Evolutionary conservation across 306 rosid species (phyloP), one percentile per base, ranked within the genome.

Genomic region (Argentina anserina): DNA sequence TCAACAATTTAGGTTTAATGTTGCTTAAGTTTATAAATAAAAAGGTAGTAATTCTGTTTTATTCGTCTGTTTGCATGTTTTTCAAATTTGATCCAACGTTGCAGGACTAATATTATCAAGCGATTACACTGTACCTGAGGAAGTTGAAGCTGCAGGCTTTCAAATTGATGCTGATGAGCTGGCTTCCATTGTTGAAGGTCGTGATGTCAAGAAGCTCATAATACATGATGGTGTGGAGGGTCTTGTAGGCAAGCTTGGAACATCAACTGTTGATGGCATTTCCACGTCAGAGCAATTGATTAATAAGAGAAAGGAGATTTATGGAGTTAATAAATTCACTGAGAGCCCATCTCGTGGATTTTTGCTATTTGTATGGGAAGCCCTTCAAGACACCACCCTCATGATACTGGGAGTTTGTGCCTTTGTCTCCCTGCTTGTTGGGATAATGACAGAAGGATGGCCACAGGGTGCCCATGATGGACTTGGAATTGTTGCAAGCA

Each of bases 391-490:
- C 83, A 94, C 83, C 72, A 91, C 99, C 39, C 93, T 94, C 52
- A 83, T 91, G 97, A 94, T 94, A 82, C 99, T 94, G 53, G 97
- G 84, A 39, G 70, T 82, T 78, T 94, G 99, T 71, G 95, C 99
- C 39, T 56, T 87, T 59, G 88, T 87, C 76, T 94, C 99, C 69
- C 88, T 91, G 77, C 72, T 91, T 73, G 95, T 91, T 77, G 99
- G 99, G 59, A 79, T 94, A 75, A 77, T 79, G 33, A 79, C 85
- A 89, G 96, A 94, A 84, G 99, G 99, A 71, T 94, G 99, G 99
- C 99, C 99, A 45, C 89, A 83, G 86, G 99, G 99, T 79, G 96
- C 99, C 41, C 96, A 94, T 33, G 99, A 94, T 81, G 99, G 99
- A 78, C 88, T 94, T 29, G 99, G 99, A 81, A 94, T 94, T 77